Percentiles rank a stretch among this genome's conserved stretches.
Evolutionary conservation across 1,284 basidiomycete genomes (phyloP).

Genomic region (Uromyces viciae-fabae): DNA sequence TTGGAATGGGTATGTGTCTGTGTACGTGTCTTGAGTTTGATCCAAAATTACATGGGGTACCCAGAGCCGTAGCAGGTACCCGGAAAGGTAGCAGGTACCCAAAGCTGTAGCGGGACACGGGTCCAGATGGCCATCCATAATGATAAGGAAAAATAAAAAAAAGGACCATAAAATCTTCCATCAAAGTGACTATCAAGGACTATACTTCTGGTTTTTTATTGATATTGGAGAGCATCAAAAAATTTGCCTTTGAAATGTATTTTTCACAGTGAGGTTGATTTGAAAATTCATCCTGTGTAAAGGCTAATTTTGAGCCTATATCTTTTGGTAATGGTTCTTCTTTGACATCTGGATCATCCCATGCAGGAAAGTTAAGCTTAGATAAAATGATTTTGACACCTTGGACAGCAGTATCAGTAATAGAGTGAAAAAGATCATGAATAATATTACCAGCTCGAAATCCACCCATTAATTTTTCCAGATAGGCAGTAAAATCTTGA

Average conservation of each 20-base stretch:
- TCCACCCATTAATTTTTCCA: background rate
- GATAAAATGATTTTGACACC: background rate
- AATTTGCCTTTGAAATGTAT: background rate
- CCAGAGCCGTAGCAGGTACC: too few species aligned
- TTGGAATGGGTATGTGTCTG: too few species aligned
- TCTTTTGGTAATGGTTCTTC: background rate
- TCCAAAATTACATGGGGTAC: too few species aligned
- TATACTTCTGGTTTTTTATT: background rate
- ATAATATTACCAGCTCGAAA: background rate
- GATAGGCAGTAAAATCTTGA: background rate
- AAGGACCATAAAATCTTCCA: background rate
- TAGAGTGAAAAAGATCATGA: background rate
- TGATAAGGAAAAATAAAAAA: background rate
- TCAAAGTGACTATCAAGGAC: background rate
- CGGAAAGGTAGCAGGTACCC: too few species aligned
- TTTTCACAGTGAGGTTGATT: background rate
- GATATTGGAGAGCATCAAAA: background rate
- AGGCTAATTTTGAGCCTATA: background rate
- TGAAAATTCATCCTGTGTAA: background rate
- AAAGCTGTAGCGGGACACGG: too few species aligned
- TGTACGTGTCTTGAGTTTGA: too few species aligned
- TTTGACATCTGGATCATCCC: background rate
- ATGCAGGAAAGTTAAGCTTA: background rate
- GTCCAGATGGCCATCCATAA: too few species aligned
- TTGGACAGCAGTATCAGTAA: background rate